phyloP scores from a whole-genome alignment of 306 rosid genomes.

The Lathyrus tuberosus region DNA sequence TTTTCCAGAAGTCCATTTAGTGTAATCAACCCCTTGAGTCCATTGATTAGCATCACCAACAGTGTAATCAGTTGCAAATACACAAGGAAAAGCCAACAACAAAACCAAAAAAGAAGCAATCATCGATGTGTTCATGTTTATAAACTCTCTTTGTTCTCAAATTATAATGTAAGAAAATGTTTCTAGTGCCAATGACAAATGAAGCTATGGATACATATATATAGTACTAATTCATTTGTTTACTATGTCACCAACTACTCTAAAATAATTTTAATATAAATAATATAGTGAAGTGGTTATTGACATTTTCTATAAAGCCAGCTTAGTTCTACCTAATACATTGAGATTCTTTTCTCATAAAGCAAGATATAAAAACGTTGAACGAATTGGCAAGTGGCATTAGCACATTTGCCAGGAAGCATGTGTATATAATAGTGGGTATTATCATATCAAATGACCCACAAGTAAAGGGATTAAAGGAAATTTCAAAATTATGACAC shows the following conservation, averaged over 20 bases:
- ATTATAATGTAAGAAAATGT: background rate
- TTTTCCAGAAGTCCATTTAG: constrained; percentile 51
- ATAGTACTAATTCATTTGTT: constrained; percentile 33
- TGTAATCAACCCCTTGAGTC: constrained; percentile 29
- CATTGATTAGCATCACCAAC: constrained; percentile 64
- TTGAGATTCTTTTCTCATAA: constrained; percentile 32
- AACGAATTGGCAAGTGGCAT: constrained; percentile 21
- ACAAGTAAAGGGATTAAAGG: background rate
- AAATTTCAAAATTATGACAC: too few species aligned
- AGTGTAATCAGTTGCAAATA: constrained; percentile 44
- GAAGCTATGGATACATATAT: constrained; percentile 11
- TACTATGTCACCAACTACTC: constrained; percentile 33
- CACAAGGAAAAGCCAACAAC: constrained; percentile 51
- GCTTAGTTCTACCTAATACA: constrained; percentile 50
- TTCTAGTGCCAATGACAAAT: constrained; percentile 17
- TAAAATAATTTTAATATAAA: background rate
- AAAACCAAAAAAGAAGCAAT: constrained; percentile 52
- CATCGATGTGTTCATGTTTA: constrained; percentile 53
- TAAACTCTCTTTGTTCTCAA: background rate
- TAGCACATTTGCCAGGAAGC: constrained; percentile 13
- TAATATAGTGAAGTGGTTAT: constrained; percentile 39
- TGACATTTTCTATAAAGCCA: constrained; percentile 32
- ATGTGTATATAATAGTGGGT: background rate
- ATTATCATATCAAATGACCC: background rate
- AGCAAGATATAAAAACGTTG: too few species aligned